Conservation (phyloP, 2,329 filamentous ascomycete genomes). For the Gyromitra esculenta region DNA sequence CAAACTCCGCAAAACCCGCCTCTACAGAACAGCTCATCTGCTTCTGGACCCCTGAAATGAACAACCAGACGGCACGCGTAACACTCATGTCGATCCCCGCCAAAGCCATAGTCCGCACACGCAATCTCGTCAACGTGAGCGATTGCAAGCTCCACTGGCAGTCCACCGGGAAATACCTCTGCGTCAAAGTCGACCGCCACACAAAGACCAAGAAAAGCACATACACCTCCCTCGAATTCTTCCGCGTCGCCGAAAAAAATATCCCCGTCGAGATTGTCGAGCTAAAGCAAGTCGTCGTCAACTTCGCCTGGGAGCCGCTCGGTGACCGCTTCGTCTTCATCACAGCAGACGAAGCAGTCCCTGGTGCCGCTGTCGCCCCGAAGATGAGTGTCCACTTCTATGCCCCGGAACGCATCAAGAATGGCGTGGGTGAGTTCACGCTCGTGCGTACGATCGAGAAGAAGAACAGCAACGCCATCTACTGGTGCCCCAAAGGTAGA, state of each 20-base stretch:
- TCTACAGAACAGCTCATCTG: conserved; percentile 84
- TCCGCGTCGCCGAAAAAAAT: conserved; percentile 96
- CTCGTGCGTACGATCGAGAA: conserved; percentile 94
- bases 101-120: conserved; percentile 90
- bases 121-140: conserved; percentile 97
- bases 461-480: conserved; percentile 99
- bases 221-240: conserved; percentile 97
- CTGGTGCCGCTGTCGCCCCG: conserved; percentile 78
- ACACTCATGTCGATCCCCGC: conserved; percentile 95
- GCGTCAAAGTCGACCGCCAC: conserved; percentile 98
- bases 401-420: conserved; percentile 94
- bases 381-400: conserved; percentile 98
- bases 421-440: conserved; percentile 88
- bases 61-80: conserved; percentile 97
- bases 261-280: conserved; percentile 98
- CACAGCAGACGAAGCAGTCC: conserved; percentile 78
- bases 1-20: conserved; percentile 71
- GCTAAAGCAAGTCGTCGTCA: conserved; percentile 98
- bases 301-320: conserved; percentile 99
- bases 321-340: conserved; percentile 97
- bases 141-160: conserved; percentile 99
- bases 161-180: conserved; percentile 90
- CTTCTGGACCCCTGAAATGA: conserved; percentile 98
- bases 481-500: conserved; percentile 95
- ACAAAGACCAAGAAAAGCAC: conserved; percentile 99